Conservation (phyloP, 2,329 filamentous ascomycete genomes). For the Talaromyces pinophilus region DNA sequence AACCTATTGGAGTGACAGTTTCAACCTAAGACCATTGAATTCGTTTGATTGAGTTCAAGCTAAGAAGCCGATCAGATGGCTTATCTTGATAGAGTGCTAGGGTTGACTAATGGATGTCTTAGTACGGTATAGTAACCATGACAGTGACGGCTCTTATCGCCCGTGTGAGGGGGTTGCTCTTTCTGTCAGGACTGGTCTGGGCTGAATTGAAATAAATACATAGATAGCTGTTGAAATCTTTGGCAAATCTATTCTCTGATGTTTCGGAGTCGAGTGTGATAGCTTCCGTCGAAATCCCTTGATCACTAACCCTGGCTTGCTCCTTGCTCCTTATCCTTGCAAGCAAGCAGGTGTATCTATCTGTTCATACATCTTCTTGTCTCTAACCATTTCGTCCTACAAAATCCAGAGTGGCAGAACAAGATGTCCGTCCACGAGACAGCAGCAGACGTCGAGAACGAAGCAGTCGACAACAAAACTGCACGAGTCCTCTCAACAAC, state of each 20-base stretch:
- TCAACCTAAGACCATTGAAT: not conserved
- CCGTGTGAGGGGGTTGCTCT: not conserved
- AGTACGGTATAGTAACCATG: not conserved
- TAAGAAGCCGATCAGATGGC: conserved; percentile 11
- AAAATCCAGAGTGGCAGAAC: not conserved
- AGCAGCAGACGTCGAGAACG: conserved; percentile 15
- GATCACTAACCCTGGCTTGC: not conserved
- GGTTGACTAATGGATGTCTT: not conserved
- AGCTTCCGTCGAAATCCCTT: not conserved
- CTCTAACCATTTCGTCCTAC: not conserved
- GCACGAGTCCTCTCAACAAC: conserved; percentile 5
- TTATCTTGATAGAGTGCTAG: conserved; percentile 7
- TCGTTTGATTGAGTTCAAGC: not conserved
- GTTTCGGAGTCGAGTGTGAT: not conserved
- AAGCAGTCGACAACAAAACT: conserved; percentile 16
- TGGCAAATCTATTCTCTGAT: not conserved
- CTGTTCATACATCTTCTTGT: not conserved
- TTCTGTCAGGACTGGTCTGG: not conserved
- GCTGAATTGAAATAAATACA: not conserved
- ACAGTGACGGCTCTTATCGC: conserved; percentile 1
- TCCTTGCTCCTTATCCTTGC: conserved; percentile 5
- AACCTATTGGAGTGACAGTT: not conserved
- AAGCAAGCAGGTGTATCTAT: not conserved
- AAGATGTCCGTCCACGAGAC: conserved; percentile 18
- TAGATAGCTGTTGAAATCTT: not conserved